Base-by-base conservation (phyloP, 2,329 filamentous ascomycete species). In the Aspergillus quadrilineatus region DNA sequence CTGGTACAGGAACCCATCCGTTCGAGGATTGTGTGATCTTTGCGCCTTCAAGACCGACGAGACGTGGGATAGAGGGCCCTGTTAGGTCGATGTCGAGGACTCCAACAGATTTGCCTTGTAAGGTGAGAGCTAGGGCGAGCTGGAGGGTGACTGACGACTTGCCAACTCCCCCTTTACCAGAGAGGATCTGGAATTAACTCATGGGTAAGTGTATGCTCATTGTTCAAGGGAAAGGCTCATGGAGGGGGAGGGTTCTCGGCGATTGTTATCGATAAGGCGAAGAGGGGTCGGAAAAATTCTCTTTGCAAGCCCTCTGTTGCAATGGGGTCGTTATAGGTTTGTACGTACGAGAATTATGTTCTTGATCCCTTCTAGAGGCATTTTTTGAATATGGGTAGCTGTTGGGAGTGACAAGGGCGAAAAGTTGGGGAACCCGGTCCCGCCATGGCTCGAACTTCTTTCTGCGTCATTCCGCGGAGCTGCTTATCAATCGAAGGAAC, bases 71-170 rank as follows among this genome's bases (percentile, higher is more conserved):
- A 14, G 92, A 97, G 14, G 94, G 94, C 0, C 94, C 94, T 1
- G 94, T 99, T 15, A 99, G 84, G 73, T 99, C 94, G 70, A 97
- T 88, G 73, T 99, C 94, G 64, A 99, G 89, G 29, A 99, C 92
- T 52, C 94, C 94, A 43, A 97, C 93, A 0, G 90, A 92, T 72
- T 93, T 85, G 56, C 93, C 93, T 61, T 90, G 85, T 1, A 94
- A 83, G 1, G 91, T 88, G 32, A 99, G 85, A 0, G 92, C 92
- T 37, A 99, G 84, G 7, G 94, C 94, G 14, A 99, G 86, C 73
- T 99, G 94, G 1, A 93, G 95, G 0, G 94, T 97, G n/a, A 97
- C 87, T 51, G 92, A 96, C 43, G 93, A 97, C 80, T 99, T 99
- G 57, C 94, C 94, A 17, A 99, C 94, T 65, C 94, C 94, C 69